A percentile compares a stretch with the other conserved stretches of the same genome.
Evolutionary conservation across 257 asterid genomes (phyloP).

Genomic region (Solanum acaule): DNA sequence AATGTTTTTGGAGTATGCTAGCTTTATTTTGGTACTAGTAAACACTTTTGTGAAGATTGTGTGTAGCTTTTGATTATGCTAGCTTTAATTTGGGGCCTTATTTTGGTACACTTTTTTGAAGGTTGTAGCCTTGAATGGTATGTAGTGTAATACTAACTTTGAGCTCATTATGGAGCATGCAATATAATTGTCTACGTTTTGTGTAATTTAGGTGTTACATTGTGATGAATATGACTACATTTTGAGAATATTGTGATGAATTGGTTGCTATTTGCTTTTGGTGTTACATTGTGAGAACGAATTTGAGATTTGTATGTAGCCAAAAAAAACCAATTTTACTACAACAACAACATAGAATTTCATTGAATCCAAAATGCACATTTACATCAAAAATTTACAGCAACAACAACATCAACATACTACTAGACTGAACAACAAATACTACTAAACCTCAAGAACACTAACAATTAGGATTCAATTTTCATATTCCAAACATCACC

Average conservation of each 20-base stretch:
- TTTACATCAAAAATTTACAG: no score
- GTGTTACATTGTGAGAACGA: background rate
- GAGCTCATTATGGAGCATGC: background rate
- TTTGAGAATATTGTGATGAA: no score
- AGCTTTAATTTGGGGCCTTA: no score
- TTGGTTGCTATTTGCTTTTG: no score
- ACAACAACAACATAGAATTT: background rate
- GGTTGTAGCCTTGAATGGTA: background rate
- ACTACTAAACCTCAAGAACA: background rate
- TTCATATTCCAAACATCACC: no score
- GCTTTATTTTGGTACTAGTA: background rate
- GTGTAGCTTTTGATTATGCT: background rate
- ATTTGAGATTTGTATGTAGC: background rate
- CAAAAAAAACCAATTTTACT: background rate
- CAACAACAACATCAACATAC: no score
- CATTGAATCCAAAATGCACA: background rate
- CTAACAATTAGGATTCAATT: background rate
- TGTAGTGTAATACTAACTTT: background rate
- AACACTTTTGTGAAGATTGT: background rate
- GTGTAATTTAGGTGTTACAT: background rate
- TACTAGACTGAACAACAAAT: no score
- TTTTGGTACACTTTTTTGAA: no score
- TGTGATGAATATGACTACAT: background rate
- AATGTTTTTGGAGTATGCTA: background rate
- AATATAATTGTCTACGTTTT: background rate